These are phyloP conservation scores for Chloris gayana DNA, from an alignment of 176 grass and related monocot species.

Conservation along the genomic window DNA sequence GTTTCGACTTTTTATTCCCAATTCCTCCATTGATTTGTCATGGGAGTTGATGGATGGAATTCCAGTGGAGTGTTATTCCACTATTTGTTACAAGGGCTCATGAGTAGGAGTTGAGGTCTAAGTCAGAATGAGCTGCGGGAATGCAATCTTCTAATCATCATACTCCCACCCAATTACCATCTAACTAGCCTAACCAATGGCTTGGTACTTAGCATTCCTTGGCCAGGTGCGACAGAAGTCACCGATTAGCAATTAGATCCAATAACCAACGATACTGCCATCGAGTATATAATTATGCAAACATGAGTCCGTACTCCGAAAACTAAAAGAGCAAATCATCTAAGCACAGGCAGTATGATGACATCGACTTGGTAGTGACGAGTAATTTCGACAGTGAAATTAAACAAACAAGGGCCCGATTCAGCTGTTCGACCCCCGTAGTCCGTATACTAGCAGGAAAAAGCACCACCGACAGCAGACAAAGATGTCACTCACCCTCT, in stretches of 20 bases:
- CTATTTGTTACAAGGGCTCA: background rate
- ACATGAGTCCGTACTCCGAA: background rate
- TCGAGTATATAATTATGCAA: background rate
- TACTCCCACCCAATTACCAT: background rate
- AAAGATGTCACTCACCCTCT: conserved; percentile 55
- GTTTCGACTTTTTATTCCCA: background rate
- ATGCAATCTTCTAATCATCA: background rate
- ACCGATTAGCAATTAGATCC: background rate
- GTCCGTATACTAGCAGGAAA: background rate
- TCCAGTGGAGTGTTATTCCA: background rate
- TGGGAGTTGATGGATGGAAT: background rate
- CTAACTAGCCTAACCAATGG: background rate
- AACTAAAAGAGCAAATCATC: background rate
- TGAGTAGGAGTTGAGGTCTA: background rate
- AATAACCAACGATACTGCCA: background rate
- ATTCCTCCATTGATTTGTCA: background rate
- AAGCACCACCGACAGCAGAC: background rate
- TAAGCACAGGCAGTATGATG: background rate
- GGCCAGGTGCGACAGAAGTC: background rate
- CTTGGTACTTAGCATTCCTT: background rate
- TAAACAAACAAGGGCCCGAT: background rate
- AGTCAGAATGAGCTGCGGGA: background rate
- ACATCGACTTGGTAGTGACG: background rate
- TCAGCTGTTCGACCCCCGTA: background rate
- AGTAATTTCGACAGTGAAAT: background rate